These are phyloP conservation scores for Zoysia japonica DNA, from an alignment of 176 grass and related monocot species.

Conservation along the genomic window DNA sequence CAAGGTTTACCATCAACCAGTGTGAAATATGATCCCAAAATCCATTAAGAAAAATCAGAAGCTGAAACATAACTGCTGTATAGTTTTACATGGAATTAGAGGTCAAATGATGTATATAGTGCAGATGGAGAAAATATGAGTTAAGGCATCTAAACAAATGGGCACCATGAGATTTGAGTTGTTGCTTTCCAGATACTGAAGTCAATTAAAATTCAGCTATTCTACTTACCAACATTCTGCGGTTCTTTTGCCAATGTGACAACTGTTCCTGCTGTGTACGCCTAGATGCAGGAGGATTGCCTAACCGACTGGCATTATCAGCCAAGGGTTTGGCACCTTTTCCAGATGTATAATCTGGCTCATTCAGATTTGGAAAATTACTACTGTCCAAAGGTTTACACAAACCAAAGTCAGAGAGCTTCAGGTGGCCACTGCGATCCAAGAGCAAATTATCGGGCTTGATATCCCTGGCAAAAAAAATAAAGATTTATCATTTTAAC, in stretches of 20 bases:
- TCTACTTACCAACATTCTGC: conserved; percentile 77
- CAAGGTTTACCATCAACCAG: neutral
- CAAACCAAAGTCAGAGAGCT: conserved; percentile 96
- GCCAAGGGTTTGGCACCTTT: conserved; percentile 60
- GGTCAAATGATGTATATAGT: neutral
- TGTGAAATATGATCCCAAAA: conserved; percentile 19
- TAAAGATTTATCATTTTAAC: conserved; percentile 35
- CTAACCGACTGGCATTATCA: conserved; percentile 61
- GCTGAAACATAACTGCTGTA: neutral
- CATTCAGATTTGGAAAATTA: conserved; percentile 90
- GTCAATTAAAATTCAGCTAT: conserved; percentile 27
- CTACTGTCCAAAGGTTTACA: conserved; percentile 97
- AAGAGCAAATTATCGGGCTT: conserved; percentile 97
- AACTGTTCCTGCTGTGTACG: conserved; percentile 96
- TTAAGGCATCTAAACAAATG: neutral
- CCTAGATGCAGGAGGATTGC: conserved; percentile 61
- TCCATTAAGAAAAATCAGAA: conserved; percentile 20
- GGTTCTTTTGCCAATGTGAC: conserved; percentile 97
- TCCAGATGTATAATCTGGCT: conserved; percentile 70
- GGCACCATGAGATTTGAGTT: conserved; percentile 16
- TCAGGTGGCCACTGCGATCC: conserved; percentile 85
- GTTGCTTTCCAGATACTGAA: neutral
- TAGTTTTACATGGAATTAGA: conserved; percentile 14
- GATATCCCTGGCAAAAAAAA: conserved; percentile 76
- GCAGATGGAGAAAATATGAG: neutral